Conservation (phyloP, 441 rosid genomes). For the Euphorbia corollata region DNA sequence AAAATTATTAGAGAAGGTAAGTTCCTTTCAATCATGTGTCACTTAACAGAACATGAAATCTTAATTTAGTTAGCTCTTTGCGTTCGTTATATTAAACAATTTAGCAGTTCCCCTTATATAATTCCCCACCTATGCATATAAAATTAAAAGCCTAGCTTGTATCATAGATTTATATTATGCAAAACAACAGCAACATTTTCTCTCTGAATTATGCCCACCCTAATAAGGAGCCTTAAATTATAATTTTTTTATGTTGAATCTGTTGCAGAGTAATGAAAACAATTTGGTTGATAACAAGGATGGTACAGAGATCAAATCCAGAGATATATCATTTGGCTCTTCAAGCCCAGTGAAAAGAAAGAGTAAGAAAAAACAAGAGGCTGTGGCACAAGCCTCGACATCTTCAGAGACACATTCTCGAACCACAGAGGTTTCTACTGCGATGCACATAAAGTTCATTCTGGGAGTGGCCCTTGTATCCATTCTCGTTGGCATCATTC, state of each 20-base stretch:
- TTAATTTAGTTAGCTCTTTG: neutral
- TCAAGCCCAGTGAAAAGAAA: slow-evolving; percentile 69
- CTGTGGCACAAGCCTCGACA: slow-evolving; percentile 34
- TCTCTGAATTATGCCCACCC: no score
- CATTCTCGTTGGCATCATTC: slow-evolving; percentile 55
- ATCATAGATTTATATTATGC: no score
- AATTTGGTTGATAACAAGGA: slow-evolving; percentile 27
- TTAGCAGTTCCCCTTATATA: no score
- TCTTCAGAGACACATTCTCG: slow-evolving; percentile 27
- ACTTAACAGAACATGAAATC: neutral
- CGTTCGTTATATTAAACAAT: neutral
- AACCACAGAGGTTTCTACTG: slow-evolving; percentile 31
- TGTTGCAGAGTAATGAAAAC: slow-evolving; percentile 38
- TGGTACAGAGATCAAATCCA: slow-evolving; percentile 60
- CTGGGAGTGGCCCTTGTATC: slow-evolving; percentile 67
- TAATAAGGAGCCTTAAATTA: no score
- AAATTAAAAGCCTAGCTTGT: no score
- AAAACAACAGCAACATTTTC: no score
- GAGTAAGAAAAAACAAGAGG: slow-evolving; percentile 74
- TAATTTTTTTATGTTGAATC: neutral
- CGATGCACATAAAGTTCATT: slow-evolving; percentile 42
- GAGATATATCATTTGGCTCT: slow-evolving; percentile 51
- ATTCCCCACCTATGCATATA: no score
- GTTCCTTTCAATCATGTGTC: slow-evolving; percentile 25
- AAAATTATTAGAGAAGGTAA: slow-evolving; percentile 48